These are phyloP conservation scores for Arxiozyma telluris DNA, from an alignment of 1,139 yeast species.

Conservation along the genomic window DNA sequence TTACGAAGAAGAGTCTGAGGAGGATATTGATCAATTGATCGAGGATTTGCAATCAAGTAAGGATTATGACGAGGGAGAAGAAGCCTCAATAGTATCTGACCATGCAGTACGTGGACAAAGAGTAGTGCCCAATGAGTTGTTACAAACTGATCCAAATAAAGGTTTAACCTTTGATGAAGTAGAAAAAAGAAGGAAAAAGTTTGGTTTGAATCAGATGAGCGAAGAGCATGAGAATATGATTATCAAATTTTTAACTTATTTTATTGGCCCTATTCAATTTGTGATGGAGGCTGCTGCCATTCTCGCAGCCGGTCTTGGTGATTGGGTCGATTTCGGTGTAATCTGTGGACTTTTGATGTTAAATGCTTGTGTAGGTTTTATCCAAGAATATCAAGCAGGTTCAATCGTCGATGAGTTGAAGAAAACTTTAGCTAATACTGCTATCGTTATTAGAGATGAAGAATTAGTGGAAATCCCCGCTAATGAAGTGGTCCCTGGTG, in stretches of 20 bases:
- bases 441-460: constrained; percentile 79
- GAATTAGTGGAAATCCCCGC: constrained; percentile 60
- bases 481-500: constrained; percentile 85
- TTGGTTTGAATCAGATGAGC: constrained; percentile 86
- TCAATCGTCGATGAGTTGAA: constrained; percentile 88
- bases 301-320: constrained; percentile 93
- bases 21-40: constrained; percentile 79
- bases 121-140: constrained; percentile 80
- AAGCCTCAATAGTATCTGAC: constrained; percentile 33
- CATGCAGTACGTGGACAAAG: constrained; percentile 34
- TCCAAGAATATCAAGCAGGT: constrained; percentile 95
- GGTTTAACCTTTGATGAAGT: constrained; percentile 83
- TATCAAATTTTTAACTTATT: constrained; percentile 78
- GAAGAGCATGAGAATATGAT: constrained; percentile 81
- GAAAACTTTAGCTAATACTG: constrained; percentile 85
- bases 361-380: constrained; percentile 90
- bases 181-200: constrained; percentile 77
- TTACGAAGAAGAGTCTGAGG: constrained; percentile 33
- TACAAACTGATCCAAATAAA: constrained; percentile 70
- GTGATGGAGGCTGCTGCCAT: constrained; percentile 98
- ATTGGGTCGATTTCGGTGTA: constrained; percentile 98
- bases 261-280: constrained; percentile 95
- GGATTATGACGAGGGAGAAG: constrained; percentile 45
- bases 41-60: constrained; percentile 76
- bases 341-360: constrained; percentile 76